Evolutionary conservation across 2,329 filamentous ascomycete species (phyloP).

Genomic region (Didymella pomorum): DNA sequence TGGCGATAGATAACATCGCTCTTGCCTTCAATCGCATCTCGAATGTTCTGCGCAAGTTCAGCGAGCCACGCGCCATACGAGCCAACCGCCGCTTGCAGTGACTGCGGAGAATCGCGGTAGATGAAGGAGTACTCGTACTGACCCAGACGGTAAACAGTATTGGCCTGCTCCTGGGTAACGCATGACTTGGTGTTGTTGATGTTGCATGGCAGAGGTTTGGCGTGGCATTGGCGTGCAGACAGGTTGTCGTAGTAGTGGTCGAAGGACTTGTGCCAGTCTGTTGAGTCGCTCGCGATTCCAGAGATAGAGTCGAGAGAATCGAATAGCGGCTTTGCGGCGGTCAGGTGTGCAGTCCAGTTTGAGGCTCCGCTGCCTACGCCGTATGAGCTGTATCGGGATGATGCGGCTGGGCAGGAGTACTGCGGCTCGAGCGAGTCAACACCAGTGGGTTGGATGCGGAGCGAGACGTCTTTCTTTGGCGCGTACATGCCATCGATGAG

Average conservation of each 20-base stretch:
- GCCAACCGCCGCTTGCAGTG: constrained; percentile 67
- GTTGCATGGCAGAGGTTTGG: constrained; percentile 74
- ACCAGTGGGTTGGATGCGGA: constrained; percentile 60
- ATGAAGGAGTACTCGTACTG: constrained; percentile 83
- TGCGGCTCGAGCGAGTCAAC: constrained; percentile 78
- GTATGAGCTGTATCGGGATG: constrained; percentile 54
- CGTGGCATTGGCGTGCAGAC: constrained; percentile 79
- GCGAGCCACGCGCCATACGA: constrained; percentile 77
- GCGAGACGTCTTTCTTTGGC: constrained; percentile 38
- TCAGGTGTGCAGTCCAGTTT: constrained; percentile 71
- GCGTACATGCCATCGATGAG: constrained; percentile 71
- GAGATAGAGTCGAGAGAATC: constrained; percentile 71
- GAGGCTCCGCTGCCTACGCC: constrained; percentile 53
- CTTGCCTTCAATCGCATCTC: constrained; percentile 48
- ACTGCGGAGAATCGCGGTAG: constrained; percentile 71
- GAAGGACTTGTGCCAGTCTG: constrained; percentile 73
- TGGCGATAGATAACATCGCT: constrained; percentile 67
- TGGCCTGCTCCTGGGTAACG: constrained; percentile 67
- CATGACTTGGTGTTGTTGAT: constrained; percentile 62
- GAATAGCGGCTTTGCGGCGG: constrained; percentile 64
- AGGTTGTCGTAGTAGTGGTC: constrained; percentile 90
- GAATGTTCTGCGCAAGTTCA: constrained; percentile 73
- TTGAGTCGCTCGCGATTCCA: constrained; percentile 64
- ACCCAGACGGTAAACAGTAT: constrained; percentile 77
- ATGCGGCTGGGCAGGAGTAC: constrained; percentile 69